Conservation (phyloP, 176 grass and related monocot genomes). For the Eremochloa ophiuroides region DNA sequence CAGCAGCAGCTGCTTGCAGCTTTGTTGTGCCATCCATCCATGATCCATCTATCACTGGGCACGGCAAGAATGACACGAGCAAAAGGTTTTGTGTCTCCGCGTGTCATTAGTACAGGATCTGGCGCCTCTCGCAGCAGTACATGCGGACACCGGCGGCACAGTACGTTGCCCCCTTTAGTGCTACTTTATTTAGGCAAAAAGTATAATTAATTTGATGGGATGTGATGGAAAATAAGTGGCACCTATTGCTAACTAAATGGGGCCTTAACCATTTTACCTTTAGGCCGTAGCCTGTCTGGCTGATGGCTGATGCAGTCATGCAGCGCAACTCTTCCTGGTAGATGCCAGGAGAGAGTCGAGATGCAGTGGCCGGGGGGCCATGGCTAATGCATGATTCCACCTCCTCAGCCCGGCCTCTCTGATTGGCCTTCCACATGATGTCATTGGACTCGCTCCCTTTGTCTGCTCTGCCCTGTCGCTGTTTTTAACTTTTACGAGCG, state of each 20-base stretch:
- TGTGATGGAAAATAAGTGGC: too few species aligned
- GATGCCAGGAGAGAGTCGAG: neutral
- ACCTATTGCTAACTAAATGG: too few species aligned
- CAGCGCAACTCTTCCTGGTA: slow-evolving; percentile 1
- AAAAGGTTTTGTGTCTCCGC: slow-evolving; percentile 20
- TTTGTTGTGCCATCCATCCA: slow-evolving; percentile 22
- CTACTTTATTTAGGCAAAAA: too few species aligned
- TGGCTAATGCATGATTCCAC: slow-evolving; percentile 11
- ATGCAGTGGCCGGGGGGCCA: neutral
- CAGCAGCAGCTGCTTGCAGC: slow-evolving; percentile 7
- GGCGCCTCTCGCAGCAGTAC: neutral
- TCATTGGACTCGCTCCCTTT: neutral
- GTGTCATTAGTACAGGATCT: slow-evolving; percentile 31
- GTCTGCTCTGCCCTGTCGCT: slow-evolving; percentile 13
- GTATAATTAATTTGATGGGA: too few species aligned
- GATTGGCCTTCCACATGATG: slow-evolving; percentile 40
- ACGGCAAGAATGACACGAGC: slow-evolving; percentile 32
- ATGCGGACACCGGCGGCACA: slow-evolving; percentile 4
- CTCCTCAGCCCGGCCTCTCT: neutral
- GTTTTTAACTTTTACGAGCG: slow-evolving; percentile 29
- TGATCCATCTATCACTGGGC: neutral
- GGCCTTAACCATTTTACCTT: too few species aligned
- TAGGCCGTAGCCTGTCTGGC: neutral
- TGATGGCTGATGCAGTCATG: neutral
- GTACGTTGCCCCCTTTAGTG: too few species aligned